Percentiles rank a stretch among this genome's conserved stretches.
These are phyloP conservation scores for Clarireedia homoeocarpa DNA, from an alignment of 2,329 filamentous ascomycete species.

Conservation along the genomic window DNA sequence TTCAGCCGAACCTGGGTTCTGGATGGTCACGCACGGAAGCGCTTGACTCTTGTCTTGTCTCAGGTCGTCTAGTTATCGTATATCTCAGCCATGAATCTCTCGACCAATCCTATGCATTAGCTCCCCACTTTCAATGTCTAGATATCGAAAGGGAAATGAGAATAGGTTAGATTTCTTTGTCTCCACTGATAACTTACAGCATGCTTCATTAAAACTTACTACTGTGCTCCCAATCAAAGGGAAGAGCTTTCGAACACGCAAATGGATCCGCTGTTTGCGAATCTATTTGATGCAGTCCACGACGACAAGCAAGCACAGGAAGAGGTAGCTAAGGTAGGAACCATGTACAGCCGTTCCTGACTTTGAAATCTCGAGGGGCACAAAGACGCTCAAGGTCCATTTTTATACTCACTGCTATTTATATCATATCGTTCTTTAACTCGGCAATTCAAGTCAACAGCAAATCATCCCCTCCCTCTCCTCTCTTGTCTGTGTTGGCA, in stretches of 20 bases:
- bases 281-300: not conserved
- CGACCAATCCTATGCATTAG: not conserved
- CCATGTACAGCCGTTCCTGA: not conserved
- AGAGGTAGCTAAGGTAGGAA: too few relatives aligned
- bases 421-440: not conserved
- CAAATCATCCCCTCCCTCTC: not conserved
- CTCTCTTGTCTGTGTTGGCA: conserved; percentile 4
- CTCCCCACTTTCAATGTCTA: not conserved
- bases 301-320: not conserved
- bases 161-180: not conserved
- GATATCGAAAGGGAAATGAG: not conserved
- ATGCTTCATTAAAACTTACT: not conserved
- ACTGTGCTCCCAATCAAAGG: not conserved
- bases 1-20: too few relatives aligned
- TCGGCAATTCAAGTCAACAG: not conserved
- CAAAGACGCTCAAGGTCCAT: not conserved
- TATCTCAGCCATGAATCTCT: too few relatives aligned
- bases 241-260: not conserved
- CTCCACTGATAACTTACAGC: not conserved
- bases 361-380: not conserved
- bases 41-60: not conserved
- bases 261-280: not conserved
- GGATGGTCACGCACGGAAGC: too few relatives aligned
- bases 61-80: not conserved
- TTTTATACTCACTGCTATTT: not conserved